phyloP scores from a whole-genome alignment of 768 basidiomycete species.

The Boletus bicolor region DNA sequence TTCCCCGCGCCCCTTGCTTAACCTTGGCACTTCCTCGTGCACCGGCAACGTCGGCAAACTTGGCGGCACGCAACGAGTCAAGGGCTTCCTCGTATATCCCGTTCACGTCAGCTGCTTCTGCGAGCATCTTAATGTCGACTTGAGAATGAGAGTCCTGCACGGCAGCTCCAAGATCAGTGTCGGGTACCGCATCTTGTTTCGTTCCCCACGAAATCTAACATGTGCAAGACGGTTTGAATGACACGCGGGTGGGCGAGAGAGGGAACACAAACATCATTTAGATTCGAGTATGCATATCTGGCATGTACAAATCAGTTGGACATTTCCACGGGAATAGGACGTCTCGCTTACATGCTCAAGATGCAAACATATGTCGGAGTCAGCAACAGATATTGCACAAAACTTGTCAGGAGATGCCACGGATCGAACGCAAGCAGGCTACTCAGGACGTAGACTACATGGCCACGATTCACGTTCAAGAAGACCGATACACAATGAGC shows the following conservation, averaged over 20 bases:
- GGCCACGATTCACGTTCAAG: neutral
- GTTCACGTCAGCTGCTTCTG: slow-evolving; percentile 79
- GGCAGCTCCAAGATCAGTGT: slow-evolving; percentile 80
- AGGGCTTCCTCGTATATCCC: slow-evolving; percentile 83
- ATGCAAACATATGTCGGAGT: slow-evolving; percentile 80
- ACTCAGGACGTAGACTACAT: slow-evolving; percentile 68
- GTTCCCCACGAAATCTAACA: slow-evolving; percentile 89
- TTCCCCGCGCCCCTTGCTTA: slow-evolving; percentile 3
- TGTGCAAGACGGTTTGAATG: neutral
- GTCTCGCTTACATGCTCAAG: slow-evolving; percentile 61
- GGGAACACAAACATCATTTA: slow-evolving; percentile 62
- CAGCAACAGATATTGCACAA: slow-evolving; percentile 82
- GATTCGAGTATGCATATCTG: slow-evolving; percentile 82
- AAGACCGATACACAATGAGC: neutral
- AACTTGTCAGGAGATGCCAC: slow-evolving; percentile 94
- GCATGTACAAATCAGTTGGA: slow-evolving; percentile 24
- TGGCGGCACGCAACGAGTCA: slow-evolving; percentile 61
- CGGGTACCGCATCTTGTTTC: slow-evolving; percentile 76
- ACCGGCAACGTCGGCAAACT: slow-evolving; percentile 32
- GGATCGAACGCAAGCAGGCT: slow-evolving; percentile 88
- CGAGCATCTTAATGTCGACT: slow-evolving; percentile 84
- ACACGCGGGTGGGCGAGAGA: slow-evolving; percentile 11
- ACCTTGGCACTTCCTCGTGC: slow-evolving; percentile 2
- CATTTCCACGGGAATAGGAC: neutral
- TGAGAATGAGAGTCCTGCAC: slow-evolving; percentile 75